These are phyloP conservation scores for Rubia tinctorum DNA, from an alignment of 305 asterid genomes.

Conservation along the genomic window DNA sequence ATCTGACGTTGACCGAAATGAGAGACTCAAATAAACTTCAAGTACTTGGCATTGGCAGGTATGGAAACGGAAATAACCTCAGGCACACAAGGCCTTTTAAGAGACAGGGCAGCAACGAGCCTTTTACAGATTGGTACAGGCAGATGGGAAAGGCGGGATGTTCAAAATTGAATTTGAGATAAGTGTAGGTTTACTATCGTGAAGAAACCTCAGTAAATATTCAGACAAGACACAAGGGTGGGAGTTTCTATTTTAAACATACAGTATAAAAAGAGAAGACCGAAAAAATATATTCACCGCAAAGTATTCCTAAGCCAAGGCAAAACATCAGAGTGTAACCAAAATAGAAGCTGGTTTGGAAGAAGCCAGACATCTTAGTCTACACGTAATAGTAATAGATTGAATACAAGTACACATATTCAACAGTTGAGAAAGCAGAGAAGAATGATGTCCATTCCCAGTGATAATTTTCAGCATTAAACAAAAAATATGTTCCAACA, in stretches of 20 bases:
- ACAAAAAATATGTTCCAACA: conserved; percentile 64
- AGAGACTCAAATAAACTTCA: not conserved
- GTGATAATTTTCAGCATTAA: conserved; percentile 66
- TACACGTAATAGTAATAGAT: conserved; percentile 53
- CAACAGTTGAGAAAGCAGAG: conserved; percentile 58
- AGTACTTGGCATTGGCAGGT: not conserved
- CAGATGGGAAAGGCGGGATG: not conserved
- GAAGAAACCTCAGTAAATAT: too few species aligned
- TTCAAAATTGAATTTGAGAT: not conserved
- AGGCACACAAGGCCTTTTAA: not conserved
- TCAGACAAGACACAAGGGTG: not conserved
- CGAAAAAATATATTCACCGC: conserved; percentile 38
- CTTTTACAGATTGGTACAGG: not conserved
- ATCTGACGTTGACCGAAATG: not conserved
- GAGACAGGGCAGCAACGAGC: not conserved
- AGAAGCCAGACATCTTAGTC: conserved; percentile 70
- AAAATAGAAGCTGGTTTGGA: conserved; percentile 64
- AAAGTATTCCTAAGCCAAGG: conserved; percentile 60
- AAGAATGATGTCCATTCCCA: conserved; percentile 75
- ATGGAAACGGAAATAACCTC: not conserved
- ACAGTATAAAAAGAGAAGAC: not conserved
- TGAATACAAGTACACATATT: conserved; percentile 56
- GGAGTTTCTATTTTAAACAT: not conserved
- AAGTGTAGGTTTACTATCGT: too few species aligned
- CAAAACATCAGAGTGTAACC: conserved; percentile 67